phyloP scores from a whole-genome alignment of 805 yeast genomes.

The Lipomyces yamadae region DNA sequence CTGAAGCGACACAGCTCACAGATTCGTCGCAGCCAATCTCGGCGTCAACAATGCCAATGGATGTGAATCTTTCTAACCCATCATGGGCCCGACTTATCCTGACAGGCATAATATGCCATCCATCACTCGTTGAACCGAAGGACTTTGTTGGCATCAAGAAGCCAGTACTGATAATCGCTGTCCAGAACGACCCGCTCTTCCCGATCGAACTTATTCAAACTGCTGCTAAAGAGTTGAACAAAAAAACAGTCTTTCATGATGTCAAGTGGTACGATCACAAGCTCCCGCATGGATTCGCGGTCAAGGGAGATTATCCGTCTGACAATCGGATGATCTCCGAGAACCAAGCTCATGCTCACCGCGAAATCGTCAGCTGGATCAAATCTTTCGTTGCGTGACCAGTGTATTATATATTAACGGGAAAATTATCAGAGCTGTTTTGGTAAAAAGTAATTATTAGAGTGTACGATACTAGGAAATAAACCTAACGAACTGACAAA shows the following conservation, averaged over 20 bases:
- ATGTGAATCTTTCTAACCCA: conserved; percentile 19
- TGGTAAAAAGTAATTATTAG: neutral
- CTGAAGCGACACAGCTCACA: neutral
- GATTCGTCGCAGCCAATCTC: neutral
- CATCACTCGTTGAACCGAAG: conserved; percentile 41
- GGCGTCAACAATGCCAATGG: neutral
- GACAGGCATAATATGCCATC: conserved; percentile 43
- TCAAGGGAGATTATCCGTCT: conserved; percentile 49
- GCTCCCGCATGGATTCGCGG: conserved; percentile 52
- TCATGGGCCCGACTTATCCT: conserved; percentile 37
- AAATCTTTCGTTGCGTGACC: conserved; percentile 28
- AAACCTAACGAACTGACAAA: neutral
- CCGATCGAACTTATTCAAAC: conserved; percentile 37
- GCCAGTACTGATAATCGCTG: conserved; percentile 42
- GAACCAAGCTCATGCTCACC: conserved; percentile 30
- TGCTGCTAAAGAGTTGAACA: conserved; percentile 35
- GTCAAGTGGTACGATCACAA: conserved; percentile 35
- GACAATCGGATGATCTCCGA: conserved; percentile 27
- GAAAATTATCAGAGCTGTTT: neutral
- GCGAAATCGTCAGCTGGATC: conserved; percentile 30
- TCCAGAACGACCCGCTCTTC: conserved; percentile 41
- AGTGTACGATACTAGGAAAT: neutral
- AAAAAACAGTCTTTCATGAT: conserved; percentile 33
- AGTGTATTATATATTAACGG: neutral
- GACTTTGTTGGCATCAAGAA: conserved; percentile 42